Evolutionary conservation across 306 rosid species (phyloP).

Genomic region (Cicer arietinum): DNA sequence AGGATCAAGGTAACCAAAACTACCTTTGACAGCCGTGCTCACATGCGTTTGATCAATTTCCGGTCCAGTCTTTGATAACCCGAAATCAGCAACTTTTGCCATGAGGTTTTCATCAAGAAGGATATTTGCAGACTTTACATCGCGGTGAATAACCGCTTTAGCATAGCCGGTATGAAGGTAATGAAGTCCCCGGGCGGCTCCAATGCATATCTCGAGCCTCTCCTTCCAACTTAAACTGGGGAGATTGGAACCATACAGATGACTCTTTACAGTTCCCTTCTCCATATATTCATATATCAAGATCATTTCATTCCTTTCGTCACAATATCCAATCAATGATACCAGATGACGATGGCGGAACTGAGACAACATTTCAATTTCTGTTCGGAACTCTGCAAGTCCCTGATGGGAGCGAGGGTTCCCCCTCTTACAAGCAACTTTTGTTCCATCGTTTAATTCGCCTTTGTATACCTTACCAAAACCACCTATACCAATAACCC

Average conservation of each 20-base stretch:
- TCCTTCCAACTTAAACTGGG: slow-evolving; percentile 90
- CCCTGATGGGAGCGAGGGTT: slow-evolving; percentile 92
- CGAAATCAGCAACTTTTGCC: slow-evolving; percentile 99
- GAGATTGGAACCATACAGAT: slow-evolving; percentile 76
- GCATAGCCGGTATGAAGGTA: slow-evolving; percentile 97
- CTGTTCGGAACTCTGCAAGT: slow-evolving; percentile 85
- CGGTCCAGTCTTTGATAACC: slow-evolving; percentile 91
- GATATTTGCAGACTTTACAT: slow-evolving; percentile 96
- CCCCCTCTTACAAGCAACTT: slow-evolving; percentile 96
- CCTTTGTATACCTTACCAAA: slow-evolving; percentile 97
- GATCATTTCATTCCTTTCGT: slow-evolving; percentile 91
- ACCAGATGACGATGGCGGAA: slow-evolving; percentile 97
- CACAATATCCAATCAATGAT: slow-evolving; percentile 90
- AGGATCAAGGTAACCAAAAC: slow-evolving; percentile 98
- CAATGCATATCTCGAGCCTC: slow-evolving; percentile 89
- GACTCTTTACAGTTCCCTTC: slow-evolving; percentile 89
- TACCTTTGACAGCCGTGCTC: slow-evolving; percentile 94
- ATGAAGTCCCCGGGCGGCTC: slow-evolving; percentile 94
- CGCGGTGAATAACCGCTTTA: slow-evolving; percentile 90
- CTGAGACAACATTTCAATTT: slow-evolving; percentile 89
- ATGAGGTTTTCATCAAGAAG: slow-evolving; percentile 92
- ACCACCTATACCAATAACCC: slow-evolving; percentile 93
- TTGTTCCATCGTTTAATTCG: slow-evolving; percentile 73
- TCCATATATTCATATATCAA: slow-evolving; percentile 95
- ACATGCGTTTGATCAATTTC: slow-evolving; percentile 96